Conservation (phyloP, 305 asterid genomes). For the Andrographis paniculata region DNA sequence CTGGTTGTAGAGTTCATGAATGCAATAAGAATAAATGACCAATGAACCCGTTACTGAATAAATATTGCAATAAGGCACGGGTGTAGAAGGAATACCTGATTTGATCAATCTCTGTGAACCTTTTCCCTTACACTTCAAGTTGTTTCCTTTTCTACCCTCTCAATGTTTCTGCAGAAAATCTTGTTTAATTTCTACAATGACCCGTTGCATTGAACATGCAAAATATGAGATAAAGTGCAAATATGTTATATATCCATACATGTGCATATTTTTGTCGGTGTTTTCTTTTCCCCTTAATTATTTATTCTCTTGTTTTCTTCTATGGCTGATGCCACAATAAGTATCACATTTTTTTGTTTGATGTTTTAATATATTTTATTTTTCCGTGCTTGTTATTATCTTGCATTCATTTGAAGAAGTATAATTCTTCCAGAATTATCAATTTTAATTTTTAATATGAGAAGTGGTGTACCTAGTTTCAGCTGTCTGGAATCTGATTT, state of each 20-base stretch:
- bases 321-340: no score
- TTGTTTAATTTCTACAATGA: background rate
- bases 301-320: conserved; percentile 2
- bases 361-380: no score
- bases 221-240: conserved; percentile 7
- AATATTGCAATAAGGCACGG: background rate
- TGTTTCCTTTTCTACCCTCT: background rate
- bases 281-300: background rate
- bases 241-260: no score
- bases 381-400: no score
- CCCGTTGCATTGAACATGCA: conserved; percentile 2
- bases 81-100: background rate
- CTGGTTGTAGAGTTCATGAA: background rate
- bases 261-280: background rate
- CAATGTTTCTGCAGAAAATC: background rate
- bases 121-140: conserved; percentile 2
- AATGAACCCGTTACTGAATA: background rate
- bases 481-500: background rate
- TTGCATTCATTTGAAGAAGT: no score
- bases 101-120: conserved; percentile 1
- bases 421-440: conserved; percentile 3
- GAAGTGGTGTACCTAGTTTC: conserved; percentile 15
- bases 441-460: conserved; percentile 7
- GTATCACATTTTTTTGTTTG: no score
- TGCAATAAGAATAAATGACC: background rate